These are phyloP conservation scores for Skeletonema menzelii DNA, from an alignment of 108 stramenopile species.

Conservation along the genomic window DNA sequence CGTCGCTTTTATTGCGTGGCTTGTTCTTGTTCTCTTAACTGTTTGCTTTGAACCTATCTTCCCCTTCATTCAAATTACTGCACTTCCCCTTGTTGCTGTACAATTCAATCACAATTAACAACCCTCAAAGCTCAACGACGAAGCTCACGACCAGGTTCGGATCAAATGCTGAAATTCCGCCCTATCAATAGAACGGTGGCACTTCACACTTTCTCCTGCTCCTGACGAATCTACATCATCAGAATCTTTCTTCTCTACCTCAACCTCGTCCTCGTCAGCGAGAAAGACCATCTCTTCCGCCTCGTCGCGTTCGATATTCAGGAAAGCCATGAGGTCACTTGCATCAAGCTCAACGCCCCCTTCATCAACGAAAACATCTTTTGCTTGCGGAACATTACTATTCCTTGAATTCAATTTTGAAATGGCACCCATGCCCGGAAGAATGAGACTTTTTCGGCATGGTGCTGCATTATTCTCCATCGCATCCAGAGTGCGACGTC, in stretches of 20 bases:
- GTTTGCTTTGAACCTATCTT: no score
- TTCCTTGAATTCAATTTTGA: not conserved
- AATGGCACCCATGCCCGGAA: not conserved
- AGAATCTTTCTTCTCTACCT: not conserved
- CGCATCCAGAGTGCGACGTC: not conserved
- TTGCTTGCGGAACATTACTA: not conserved
- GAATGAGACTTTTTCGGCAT: not conserved
- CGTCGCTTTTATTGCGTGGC: no score
- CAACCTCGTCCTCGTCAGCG: not conserved
- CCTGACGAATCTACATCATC: not conserved
- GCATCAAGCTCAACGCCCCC: not conserved
- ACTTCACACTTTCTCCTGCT: not conserved
- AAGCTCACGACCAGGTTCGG: not conserved
- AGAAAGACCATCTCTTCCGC: not conserved
- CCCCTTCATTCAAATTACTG: no score
- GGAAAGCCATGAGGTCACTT: not conserved
- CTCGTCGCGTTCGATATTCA: not conserved
- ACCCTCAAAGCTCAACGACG: no score
- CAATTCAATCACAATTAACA: no score
- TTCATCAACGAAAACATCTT: not conserved
- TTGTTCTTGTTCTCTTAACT: no score
- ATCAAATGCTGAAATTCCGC: not conserved
- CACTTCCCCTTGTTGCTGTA: no score
- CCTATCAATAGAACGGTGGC: not conserved
- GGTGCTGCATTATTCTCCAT: not conserved